Evolutionary conservation across 2,329 filamentous ascomycete species (phyloP).

Genomic region (Dactylellina drechsleri): DNA sequence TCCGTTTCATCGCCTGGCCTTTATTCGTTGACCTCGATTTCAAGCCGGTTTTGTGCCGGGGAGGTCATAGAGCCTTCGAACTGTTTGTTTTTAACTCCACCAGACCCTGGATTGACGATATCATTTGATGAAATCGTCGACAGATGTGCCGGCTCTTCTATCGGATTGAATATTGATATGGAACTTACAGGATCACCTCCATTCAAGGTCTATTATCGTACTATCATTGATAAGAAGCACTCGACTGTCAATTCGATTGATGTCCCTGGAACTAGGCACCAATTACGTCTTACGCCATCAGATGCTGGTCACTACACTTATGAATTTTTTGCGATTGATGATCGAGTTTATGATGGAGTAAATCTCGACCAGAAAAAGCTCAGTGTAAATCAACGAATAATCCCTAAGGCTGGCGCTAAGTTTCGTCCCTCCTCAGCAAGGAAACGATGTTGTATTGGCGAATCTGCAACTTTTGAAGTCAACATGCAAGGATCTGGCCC

Average conservation of each 20-base stretch:
- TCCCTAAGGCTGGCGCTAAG: conserved; percentile 83
- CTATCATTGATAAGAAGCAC: conserved; percentile 71
- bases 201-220: conserved; percentile 82
- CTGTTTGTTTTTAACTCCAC: conserved; percentile 90
- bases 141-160: conserved; percentile 92
- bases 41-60: conserved; percentile 82
- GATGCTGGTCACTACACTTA: conserved; percentile 88
- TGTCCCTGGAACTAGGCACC: conserved; percentile 78
- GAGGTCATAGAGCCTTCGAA: conserved; percentile 93
- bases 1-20: conserved; percentile 79
- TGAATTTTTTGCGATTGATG: conserved; percentile 80
- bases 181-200: conserved; percentile 92
- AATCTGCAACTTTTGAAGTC: conserved; percentile 79
- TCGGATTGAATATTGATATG: conserved; percentile 86
- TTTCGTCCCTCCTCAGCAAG: conserved; percentile 69
- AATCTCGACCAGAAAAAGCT: conserved; percentile 71
- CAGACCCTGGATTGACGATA: conserved; percentile 81
- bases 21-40: conserved; percentile 83
- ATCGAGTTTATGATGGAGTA: conserved; percentile 79
- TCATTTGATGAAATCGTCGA: conserved; percentile 85
- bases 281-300: conserved; percentile 82
- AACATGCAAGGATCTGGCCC: conserved; percentile 82
- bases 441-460: conserved; percentile 81
- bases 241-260: conserved; percentile 68
- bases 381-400: conserved; percentile 85